These are phyloP conservation scores for Solanum hybrid DNA, from an alignment of 305 asterid genomes.

Conservation along the genomic window DNA sequence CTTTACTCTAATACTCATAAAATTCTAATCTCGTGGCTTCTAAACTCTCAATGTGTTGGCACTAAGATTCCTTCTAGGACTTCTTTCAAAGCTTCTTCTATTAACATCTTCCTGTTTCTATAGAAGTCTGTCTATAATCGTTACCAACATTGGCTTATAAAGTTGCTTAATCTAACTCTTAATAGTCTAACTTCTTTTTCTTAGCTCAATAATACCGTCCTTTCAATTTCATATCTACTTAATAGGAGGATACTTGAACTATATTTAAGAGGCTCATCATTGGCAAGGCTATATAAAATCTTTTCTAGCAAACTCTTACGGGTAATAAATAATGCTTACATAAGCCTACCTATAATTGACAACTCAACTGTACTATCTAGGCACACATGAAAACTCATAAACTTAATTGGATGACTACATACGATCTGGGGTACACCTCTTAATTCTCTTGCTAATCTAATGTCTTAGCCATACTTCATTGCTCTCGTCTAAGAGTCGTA, in stretches of 20 bases:
- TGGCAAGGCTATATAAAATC: neutral
- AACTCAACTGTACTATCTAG: neutral
- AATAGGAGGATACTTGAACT: neutral
- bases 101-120: too few relatives aligned
- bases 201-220: neutral
- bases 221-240: neutral
- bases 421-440: neutral
- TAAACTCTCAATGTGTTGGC: too few relatives aligned
- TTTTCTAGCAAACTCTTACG: neutral
- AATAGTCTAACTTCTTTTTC: neutral
- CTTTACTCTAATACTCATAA: too few relatives aligned
- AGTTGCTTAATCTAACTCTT: too few relatives aligned
- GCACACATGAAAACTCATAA: neutral
- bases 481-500: neutral
- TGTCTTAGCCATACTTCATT: neutral
- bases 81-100: too few relatives aligned
- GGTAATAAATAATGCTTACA: neutral
- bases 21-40: too few relatives aligned
- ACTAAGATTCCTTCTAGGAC: too few relatives aligned
- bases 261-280: neutral
- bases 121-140: too few relatives aligned
- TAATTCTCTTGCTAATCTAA: neutral
- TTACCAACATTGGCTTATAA: too few relatives aligned
- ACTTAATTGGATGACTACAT: neutral
- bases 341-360: neutral